These are phyloP conservation scores for Cercospora zeina DNA, from an alignment of 2,329 filamentous ascomycete species.

Conservation along the genomic window DNA sequence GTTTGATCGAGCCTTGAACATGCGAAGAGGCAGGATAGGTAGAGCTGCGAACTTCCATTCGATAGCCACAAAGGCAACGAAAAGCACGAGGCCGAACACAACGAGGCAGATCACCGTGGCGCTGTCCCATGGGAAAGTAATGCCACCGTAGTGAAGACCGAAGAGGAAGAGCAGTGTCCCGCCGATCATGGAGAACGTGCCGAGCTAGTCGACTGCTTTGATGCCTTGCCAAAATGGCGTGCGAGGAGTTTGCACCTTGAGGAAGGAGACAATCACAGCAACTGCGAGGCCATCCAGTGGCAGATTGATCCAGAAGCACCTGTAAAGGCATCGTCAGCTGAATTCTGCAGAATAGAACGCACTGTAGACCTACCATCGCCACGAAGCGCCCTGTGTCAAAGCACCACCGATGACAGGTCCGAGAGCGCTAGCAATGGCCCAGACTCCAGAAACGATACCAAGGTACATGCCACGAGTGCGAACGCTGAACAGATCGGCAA, in stretches of 20 bases:
- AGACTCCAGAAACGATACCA: constrained; percentile 8
- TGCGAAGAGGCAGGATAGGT: background rate
- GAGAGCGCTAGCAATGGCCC: constrained; percentile 5
- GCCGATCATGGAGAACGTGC: constrained; percentile 1
- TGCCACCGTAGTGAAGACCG: constrained; percentile 1
- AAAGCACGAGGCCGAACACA: background rate
- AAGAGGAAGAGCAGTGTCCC: background rate
- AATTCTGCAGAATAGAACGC: background rate
- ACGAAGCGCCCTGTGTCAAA: background rate
- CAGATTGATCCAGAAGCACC: background rate
- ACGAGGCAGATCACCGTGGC: constrained; percentile 2
- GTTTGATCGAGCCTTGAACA: constrained; percentile 3
- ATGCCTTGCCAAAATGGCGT: background rate
- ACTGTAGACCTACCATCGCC: background rate
- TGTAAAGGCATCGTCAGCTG: background rate
- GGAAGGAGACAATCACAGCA: background rate
- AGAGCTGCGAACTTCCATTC: background rate
- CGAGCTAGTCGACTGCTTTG: background rate
- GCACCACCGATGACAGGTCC: background rate
- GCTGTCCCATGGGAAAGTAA: background rate
- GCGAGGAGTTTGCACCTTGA: background rate
- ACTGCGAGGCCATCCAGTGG: background rate
- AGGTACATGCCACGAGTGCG: constrained; percentile 2
- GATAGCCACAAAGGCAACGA: background rate
- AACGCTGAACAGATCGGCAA: background rate